These are phyloP conservation scores for Fistulina hepatica DNA, from an alignment of 1,284 basidiomycete genomes.

Conservation along the genomic window DNA sequence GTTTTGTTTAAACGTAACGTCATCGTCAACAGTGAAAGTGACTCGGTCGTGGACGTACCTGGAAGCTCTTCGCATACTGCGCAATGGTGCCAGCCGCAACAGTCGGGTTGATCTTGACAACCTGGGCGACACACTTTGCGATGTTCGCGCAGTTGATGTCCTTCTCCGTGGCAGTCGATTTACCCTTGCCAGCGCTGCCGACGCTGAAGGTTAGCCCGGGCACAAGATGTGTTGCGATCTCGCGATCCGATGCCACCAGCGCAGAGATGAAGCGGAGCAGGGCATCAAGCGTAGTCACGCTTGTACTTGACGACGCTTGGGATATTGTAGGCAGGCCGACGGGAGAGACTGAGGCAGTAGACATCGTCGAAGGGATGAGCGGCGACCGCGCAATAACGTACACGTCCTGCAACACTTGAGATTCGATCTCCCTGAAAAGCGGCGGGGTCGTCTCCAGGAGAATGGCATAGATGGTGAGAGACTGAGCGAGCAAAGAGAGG, in stretches of 20 bases:
- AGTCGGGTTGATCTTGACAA: slow-evolving; percentile 58
- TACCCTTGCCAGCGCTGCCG: slow-evolving; percentile 45
- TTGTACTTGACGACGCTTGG: too few relatives aligned
- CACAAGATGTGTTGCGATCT: slow-evolving; percentile 70
- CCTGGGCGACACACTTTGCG: slow-evolving; percentile 73
- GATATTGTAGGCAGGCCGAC: slow-evolving; percentile 60
- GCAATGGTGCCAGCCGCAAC: slow-evolving; percentile 73
- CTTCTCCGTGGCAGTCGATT: slow-evolving; percentile 41
- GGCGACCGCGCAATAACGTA: neutral
- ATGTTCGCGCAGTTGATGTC: too few relatives aligned
- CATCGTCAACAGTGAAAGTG: slow-evolving; percentile 1
- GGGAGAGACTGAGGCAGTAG: slow-evolving; percentile 65
- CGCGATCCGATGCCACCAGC: slow-evolving; percentile 71
- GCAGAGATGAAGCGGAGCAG: slow-evolving; percentile 72
- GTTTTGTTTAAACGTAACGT: slow-evolving; percentile 1
- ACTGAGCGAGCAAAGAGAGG: slow-evolving; percentile 68
- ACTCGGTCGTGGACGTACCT: slow-evolving; percentile 39
- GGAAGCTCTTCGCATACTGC: slow-evolving; percentile 70
- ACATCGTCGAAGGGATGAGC: slow-evolving; percentile 44
- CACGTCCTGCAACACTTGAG: slow-evolving; percentile 57
- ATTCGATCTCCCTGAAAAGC: too few relatives aligned
- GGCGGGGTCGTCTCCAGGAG: slow-evolving; percentile 60
- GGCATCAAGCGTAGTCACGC: too few relatives aligned
- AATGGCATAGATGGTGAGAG: slow-evolving; percentile 59
- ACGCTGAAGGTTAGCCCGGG: slow-evolving; percentile 55